Conservation (phyloP, 805 yeast genomes). For the Candida schatavii region DNA sequence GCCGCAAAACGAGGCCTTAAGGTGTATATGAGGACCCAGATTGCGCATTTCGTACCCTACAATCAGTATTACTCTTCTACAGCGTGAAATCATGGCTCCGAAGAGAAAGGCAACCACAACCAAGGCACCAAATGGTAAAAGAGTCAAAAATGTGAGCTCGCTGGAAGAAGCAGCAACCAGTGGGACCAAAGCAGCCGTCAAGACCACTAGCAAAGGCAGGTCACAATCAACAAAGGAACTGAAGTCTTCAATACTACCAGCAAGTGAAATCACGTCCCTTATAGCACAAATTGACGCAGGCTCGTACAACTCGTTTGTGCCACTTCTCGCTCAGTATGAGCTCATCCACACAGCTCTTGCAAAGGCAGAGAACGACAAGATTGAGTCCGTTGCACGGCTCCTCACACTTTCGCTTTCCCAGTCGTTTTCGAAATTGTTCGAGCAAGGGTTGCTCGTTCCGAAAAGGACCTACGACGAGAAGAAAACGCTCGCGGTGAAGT, state of each 20-base stretch:
- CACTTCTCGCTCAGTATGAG: conserved; percentile 41
- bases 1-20: background rate
- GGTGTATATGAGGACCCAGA: background rate
- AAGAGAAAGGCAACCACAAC: conserved; percentile 6
- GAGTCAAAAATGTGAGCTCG: no score
- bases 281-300: conserved; percentile 19
- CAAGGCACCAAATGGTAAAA: conserved; percentile 4
- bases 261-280: conserved; percentile 19
- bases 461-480: conserved; percentile 40
- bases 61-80: no score
- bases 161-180: background rate
- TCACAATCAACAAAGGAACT: no score
- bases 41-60: no score
- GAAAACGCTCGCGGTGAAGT: conserved; percentile 49
- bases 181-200: background rate
- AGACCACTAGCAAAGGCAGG: no score
- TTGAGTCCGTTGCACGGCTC: conserved; percentile 36
- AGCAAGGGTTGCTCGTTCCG: conserved; percentile 37
- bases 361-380: conserved; percentile 17
- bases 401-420: conserved; percentile 41
- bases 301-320: conserved; percentile 53
- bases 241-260: no score
- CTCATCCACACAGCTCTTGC: conserved; percentile 16
- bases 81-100: conserved; percentile 22
- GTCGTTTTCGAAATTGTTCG: conserved; percentile 48